phyloP scores from a whole-genome alignment of 2,329 filamentous ascomycete species.

The Pseudocercospora macadamiae region DNA sequence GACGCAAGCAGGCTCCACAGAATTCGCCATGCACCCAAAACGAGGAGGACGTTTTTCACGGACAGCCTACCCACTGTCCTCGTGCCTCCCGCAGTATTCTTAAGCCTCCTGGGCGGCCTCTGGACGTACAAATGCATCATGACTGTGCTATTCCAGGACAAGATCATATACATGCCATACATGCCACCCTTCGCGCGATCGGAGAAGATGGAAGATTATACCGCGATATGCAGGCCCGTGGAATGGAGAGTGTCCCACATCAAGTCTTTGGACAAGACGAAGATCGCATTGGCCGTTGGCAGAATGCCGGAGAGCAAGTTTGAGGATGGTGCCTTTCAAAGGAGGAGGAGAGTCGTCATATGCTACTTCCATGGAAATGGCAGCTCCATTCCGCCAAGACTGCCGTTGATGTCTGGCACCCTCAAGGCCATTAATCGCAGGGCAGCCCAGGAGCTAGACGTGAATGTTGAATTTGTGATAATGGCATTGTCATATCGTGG shows the following conservation, averaged over 20 bases:
- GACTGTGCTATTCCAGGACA: conserved; percentile 77
- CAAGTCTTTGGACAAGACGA: conserved; percentile 65
- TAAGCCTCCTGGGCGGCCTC: conserved; percentile 65
- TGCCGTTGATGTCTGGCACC: conserved; percentile 52
- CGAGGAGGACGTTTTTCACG: conserved; percentile 27
- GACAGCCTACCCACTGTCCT: conserved; percentile 50
- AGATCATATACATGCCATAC: conserved; percentile 80
- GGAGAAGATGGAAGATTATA: conserved; percentile 69
- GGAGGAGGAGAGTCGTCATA: conserved; percentile 41
- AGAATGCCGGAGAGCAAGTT: conserved; percentile 6
- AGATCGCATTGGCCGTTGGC: conserved; percentile 63
- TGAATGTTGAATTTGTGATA: conserved; percentile 40
- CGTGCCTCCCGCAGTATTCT: conserved; percentile 69
- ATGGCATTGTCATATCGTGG: conserved; percentile 65
- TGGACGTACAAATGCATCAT: conserved; percentile 70
- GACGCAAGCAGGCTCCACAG: neutral
- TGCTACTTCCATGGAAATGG: conserved; percentile 56
- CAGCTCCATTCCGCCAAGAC: conserved; percentile 49
- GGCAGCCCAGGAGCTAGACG: neutral
- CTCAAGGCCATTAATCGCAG: conserved; percentile 45
- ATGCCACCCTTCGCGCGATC: conserved; percentile 69
- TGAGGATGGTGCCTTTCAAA: neutral
- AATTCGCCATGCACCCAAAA: no score
- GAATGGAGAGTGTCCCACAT: conserved; percentile 68
- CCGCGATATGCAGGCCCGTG: conserved; percentile 61